These are phyloP conservation scores for Saccharomyces pastorianus DNA, from an alignment of 1,139 yeast genomes.

Conservation along the genomic window DNA sequence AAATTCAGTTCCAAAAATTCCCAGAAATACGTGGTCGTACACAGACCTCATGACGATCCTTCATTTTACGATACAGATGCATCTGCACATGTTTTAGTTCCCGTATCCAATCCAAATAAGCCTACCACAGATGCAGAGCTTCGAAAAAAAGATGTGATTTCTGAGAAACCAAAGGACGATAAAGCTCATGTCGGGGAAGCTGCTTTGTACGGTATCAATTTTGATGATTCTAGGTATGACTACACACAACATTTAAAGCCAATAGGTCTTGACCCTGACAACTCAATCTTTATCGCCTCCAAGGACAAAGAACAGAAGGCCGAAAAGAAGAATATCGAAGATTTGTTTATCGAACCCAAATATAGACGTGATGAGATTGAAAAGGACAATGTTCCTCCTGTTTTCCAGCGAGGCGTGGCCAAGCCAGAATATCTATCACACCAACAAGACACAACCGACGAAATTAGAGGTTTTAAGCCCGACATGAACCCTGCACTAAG, in stretches of 20 bases:
- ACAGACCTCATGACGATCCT: constrained; percentile 89
- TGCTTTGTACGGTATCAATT: constrained; percentile 78
- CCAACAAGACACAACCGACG: constrained; percentile 71
- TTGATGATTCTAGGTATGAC: constrained; percentile 85
- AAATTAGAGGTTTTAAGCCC: constrained; percentile 81
- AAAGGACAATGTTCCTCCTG: constrained; percentile 42
- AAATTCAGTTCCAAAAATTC: constrained; percentile 67
- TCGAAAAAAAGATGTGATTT: constrained; percentile 32
- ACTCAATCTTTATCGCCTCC: constrained; percentile 48
- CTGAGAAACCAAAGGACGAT: constrained; percentile 34
- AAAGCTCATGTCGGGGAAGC: constrained; percentile 57
- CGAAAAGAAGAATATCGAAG: constrained; percentile 34
- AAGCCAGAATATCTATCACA: constrained; percentile 29
- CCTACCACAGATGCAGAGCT: constrained; percentile 6
- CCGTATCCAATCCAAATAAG: constrained; percentile 42
- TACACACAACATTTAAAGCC: constrained; percentile 94
- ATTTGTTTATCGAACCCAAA: constrained; percentile 30
- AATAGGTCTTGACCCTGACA: constrained; percentile 57
- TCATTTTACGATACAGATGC: constrained; percentile 76
- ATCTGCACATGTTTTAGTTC: constrained; percentile 69
- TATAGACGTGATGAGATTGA: constrained; percentile 54
- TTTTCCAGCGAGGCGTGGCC: constrained; percentile 29
- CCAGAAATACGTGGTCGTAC: constrained; percentile 70
- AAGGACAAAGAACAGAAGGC: constrained; percentile 26
- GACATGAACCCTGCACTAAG: constrained; percentile 87